These are phyloP conservation scores for Penicillium argentinense DNA, from an alignment of 495 filamentous ascomycete genomes.

Conservation along the genomic window DNA sequence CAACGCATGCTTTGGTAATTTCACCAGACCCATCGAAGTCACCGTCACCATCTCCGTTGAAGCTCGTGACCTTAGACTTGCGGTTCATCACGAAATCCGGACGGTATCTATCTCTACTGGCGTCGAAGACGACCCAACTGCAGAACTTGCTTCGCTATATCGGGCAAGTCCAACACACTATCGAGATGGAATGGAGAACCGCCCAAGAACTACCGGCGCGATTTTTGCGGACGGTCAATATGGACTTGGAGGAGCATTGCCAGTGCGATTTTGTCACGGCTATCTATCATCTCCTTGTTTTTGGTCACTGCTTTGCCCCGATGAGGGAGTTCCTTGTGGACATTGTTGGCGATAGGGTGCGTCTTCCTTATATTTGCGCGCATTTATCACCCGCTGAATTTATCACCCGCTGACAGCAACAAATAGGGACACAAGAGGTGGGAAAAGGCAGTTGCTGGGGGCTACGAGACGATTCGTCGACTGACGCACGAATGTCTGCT, in stretches of 20 bases:
- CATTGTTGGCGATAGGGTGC: constrained; percentile 78
- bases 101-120: constrained; percentile 74
- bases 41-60: constrained; percentile 34
- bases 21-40: too few species aligned
- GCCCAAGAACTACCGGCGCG: constrained; percentile 75
- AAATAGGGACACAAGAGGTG: constrained; percentile 87
- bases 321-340: constrained; percentile 89
- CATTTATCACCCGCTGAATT: too few species aligned
- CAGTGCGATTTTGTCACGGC: constrained; percentile 69
- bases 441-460: constrained; percentile 80
- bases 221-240: constrained; percentile 73
- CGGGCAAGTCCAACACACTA: constrained; percentile 69
- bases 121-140: constrained; percentile 81
- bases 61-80: constrained; percentile 77
- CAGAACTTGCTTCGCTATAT: constrained; percentile 85
- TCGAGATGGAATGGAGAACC: constrained; percentile 76
- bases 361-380: too few species aligned
- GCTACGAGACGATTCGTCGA: constrained; percentile 73
- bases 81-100: constrained; percentile 78
- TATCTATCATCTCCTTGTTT: constrained; percentile 81
- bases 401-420: constrained; percentile 20
- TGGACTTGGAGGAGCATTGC: constrained; percentile 57
- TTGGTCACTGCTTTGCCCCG: constrained; percentile 73
- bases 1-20: constrained; percentile 76
- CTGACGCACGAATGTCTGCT: constrained; percentile 84